Conservation (phyloP, 495 filamentous ascomycete genomes). For the Chaetomidium leptoderma region DNA sequence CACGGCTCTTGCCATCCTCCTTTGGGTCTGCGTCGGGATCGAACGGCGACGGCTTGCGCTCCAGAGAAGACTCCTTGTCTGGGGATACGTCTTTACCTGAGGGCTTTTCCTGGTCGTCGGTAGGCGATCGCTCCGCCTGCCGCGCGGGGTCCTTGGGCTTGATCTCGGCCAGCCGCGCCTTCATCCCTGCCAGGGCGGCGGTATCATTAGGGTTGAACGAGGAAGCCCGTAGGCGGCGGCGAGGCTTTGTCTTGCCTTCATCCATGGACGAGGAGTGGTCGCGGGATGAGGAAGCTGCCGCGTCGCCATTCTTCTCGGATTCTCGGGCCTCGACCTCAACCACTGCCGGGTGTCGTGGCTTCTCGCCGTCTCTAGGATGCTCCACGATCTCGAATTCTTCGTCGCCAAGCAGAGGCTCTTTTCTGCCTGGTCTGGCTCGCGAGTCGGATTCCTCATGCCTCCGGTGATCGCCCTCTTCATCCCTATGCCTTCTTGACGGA, state of each 20-base stretch:
- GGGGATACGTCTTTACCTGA: conserved; percentile 19
- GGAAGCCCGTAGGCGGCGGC: conserved; percentile 34
- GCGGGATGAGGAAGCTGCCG: conserved; percentile 13
- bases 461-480: conserved; percentile 21
- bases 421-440: conserved; percentile 21
- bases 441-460: conserved; percentile 10
- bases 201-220: conserved; percentile 52
- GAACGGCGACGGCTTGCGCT: conserved; percentile 22
- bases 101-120: conserved; percentile 32
- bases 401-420: conserved; percentile 32
- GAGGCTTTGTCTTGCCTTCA: conserved; percentile 25
- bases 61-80: conserved; percentile 30
- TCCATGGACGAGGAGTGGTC: conserved; percentile 24
- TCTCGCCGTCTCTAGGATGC: conserved; percentile 27
- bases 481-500: conserved; percentile 22
- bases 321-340: conserved; percentile 28
- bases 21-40: conserved; percentile 25
- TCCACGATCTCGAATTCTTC: conserved; percentile 38
- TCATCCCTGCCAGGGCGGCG: conserved; percentile 42
- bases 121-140: conserved; percentile 11
- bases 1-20: conserved; percentile 41
- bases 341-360: conserved; percentile 21
- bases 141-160: conserved; percentile 14
- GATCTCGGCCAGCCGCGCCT: conserved; percentile 41
- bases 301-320: conserved; percentile 13